Evolutionary conservation across 192 early-diverging fungal genomes (phyloP), one percentile per base, ranked within the genome.

Genomic region (Paraglomus brasilianum): DNA sequence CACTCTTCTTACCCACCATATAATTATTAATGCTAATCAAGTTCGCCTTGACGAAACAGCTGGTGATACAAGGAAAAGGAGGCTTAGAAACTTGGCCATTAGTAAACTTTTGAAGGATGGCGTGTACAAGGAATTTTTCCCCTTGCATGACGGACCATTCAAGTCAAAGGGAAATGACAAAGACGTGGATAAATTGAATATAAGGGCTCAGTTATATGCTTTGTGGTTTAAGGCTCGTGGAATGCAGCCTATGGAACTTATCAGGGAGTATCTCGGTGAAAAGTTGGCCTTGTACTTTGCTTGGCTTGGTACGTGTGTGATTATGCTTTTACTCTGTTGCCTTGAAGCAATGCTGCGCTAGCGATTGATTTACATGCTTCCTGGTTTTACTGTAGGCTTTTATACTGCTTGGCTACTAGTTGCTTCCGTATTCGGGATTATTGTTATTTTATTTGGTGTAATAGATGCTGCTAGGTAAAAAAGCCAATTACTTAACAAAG

Each of bases 241-340:
- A n/a, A 14, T 55, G 0, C 82, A 84, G 52, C 84, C 84, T 1
- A 17, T 85, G 13, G 74, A 78, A 17, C 74, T 83, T 21, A 78
- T 85, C 41, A 73, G 79, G 43, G 68, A 63, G n/a, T 91, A 91
- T 69, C 89, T 84, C 67, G 89, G 89, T n/a, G 89, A 91, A 74
- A 78, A 82, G 60, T 75, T 86, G 52, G 87, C 84, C 10, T 76
- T 87, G 2, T 91, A 89, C 51, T 88, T 91, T 76, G 82, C 86
- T 22, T 91, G 85, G 83, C 71, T 89, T 42, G 83, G 83, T 67
- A 60, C 43, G 50, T 49, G 30, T 55, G 15, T 46, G 15, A 15
- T 22, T 72, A 77, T 30, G 15, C n/a, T 4, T 8, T 11, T 53
- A 24, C 30, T 24, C 4, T 22, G 30, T 24, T 24, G 5, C 11